phyloP scores from a whole-genome alignment of 1,139 yeast species.

The Debaryomyces nepalensis region DNA sequence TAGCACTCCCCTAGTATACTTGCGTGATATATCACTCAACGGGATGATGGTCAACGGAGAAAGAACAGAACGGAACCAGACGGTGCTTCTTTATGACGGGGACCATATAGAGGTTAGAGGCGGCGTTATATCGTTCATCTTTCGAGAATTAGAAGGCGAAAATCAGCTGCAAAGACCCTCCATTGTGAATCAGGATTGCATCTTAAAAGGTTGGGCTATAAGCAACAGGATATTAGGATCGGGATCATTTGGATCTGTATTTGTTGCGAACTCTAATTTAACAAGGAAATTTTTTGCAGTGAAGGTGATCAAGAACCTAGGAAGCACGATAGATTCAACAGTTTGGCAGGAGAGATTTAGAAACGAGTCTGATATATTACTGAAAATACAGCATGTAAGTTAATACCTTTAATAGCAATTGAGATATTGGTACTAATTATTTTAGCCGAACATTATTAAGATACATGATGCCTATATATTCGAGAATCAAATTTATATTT shows the following conservation, averaged over 20 bases:
- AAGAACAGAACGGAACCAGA: conserved; percentile 34
- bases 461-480: conserved; percentile 45
- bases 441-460: conserved; percentile 49
- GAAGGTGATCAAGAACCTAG: conserved; percentile 44
- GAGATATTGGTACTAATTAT: conserved; percentile 20
- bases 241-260: conserved; percentile 66
- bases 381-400: conserved; percentile 43
- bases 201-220: conserved; percentile 43
- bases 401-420: conserved; percentile 12
- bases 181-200: not conserved
- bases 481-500: conserved; percentile 45
- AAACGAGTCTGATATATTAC: conserved; percentile 47
- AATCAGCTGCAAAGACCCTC: not conserved
- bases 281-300: conserved; percentile 48
- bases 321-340: not conserved
- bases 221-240: conserved; percentile 52
- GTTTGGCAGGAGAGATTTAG: conserved; percentile 25
- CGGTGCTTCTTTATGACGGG: conserved; percentile 45
- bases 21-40: conserved; percentile 58
- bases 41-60: conserved; percentile 53
- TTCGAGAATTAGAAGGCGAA: conserved; percentile 18
- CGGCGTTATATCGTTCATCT: conserved; percentile 29
- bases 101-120: conserved; percentile 47
- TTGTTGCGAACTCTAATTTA: conserved; percentile 28
- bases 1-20: conserved; percentile 52